These are phyloP conservation scores for Casaregolazyma lundiana DNA, from an alignment of 1,139 yeast species.

Conservation along the genomic window DNA sequence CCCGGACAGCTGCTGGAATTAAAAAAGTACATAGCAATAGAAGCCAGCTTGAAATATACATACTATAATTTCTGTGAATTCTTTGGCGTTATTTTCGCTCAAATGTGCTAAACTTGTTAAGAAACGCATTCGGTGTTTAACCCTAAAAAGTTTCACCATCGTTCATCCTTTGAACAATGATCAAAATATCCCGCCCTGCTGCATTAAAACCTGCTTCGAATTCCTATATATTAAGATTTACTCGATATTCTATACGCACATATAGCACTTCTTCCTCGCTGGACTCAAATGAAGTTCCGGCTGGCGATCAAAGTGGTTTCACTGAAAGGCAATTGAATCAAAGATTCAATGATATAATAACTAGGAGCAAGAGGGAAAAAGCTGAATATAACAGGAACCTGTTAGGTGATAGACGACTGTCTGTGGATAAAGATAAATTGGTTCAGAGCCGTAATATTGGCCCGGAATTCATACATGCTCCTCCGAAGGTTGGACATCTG, in stretches of 20 bases:
- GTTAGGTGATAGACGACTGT: slow-evolving; percentile 3
- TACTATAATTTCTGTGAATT: no score
- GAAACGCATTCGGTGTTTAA: neutral
- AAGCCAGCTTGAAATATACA: neutral
- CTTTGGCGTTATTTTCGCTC: no score
- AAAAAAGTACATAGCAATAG: no score
- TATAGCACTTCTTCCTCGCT: neutral
- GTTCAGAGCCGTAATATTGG: slow-evolving; percentile 3
- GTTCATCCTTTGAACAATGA: no score
- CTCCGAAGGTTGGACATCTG: slow-evolving; percentile 9
- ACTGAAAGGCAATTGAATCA: slow-evolving; percentile 3
- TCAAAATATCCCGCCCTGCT: neutral
- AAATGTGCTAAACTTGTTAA: no score
- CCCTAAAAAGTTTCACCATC: neutral
- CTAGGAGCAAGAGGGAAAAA: slow-evolving; percentile 1
- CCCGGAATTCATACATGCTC: slow-evolving; percentile 4
- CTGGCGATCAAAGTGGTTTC: neutral
- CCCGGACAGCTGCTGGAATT: no score
- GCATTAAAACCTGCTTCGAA: neutral
- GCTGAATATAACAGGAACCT: slow-evolving; percentile 1
- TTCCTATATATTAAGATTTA: neutral
- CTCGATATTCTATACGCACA: neutral
- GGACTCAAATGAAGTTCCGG: neutral
- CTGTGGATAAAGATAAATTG: neutral
- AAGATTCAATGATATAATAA: neutral